A percentile compares a stretch with the other conserved stretches of the same genome.
These are phyloP conservation scores for Isoetes taiwanensis DNA, from an alignment of 75 land plant genomes.

Conservation along the genomic window DNA sequence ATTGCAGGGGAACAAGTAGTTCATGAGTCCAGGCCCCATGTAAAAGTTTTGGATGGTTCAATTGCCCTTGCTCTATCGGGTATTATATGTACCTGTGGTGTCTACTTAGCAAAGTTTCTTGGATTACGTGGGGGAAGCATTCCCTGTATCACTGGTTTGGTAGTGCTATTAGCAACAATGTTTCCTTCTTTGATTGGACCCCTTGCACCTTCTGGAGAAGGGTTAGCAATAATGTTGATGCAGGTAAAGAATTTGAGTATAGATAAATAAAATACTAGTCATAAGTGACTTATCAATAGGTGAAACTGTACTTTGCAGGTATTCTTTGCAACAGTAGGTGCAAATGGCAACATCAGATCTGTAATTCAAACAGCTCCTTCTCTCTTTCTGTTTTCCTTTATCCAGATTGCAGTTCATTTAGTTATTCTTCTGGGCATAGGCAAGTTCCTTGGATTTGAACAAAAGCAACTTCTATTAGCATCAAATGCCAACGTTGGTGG, in stretches of 20 bases:
- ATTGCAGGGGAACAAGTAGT: too few species aligned
- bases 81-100: conserved; percentile 53
- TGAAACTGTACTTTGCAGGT: conserved; percentile 39
- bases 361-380: conserved; percentile 78
- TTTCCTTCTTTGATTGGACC: conserved; percentile 45
- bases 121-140: conserved; percentile 73
- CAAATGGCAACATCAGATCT: conserved; percentile 62
- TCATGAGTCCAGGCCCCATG: too few species aligned
- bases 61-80: conserved; percentile 41
- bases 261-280: too few species aligned
- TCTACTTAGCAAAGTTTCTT: conserved; percentile 33
- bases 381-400: conserved; percentile 58
- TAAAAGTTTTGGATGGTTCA: neutral
- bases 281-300: too few species aligned
- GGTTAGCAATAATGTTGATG: conserved; percentile 70
- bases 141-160: conserved; percentile 68
- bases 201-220: conserved; percentile 83
- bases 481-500: conserved; percentile 98
- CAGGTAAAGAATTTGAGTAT: conserved; percentile 60
- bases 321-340: conserved; percentile 85
- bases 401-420: conserved; percentile 76
- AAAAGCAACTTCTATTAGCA: conserved; percentile 54
- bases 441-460: conserved; percentile 52
- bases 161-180: conserved; percentile 61
- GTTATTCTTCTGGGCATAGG: conserved; percentile 59